These are phyloP conservation scores for Teunomyces panamensis DNA, from an alignment of 805 yeast genomes.

Conservation along the genomic window DNA sequence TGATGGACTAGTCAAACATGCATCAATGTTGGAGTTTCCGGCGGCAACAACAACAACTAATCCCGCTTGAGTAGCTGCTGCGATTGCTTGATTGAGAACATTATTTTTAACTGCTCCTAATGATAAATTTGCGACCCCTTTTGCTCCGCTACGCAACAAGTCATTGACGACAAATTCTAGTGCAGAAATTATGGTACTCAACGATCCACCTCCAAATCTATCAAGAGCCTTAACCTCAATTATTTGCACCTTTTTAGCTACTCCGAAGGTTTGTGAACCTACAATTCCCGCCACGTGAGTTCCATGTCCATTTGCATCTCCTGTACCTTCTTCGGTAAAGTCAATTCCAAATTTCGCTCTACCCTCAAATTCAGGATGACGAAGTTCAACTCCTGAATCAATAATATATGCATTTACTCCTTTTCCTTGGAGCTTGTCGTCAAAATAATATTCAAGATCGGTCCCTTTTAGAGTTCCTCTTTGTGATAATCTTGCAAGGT, in stretches of 20 bases:
- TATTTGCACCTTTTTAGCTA: constrained; percentile 61
- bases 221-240: constrained; percentile 77
- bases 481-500: constrained; percentile 63
- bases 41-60: constrained; percentile 78
- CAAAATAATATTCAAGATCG: constrained; percentile 46
- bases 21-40: constrained; percentile 76
- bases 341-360: constrained; percentile 60
- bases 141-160: constrained; percentile 26
- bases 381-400: constrained; percentile 75
- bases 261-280: constrained; percentile 79
- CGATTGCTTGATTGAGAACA: constrained; percentile 70
- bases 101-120: constrained; percentile 70
- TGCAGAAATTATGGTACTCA: constrained; percentile 63
- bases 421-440: constrained; percentile 46
- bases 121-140: constrained; percentile 74
- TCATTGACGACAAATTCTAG: constrained; percentile 68
- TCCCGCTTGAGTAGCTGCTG: constrained; percentile 72
- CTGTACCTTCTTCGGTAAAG: constrained; percentile 57
- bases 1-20: constrained; percentile 86
- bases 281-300: constrained; percentile 91
- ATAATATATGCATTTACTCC: constrained; percentile 72
- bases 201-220: constrained; percentile 63
- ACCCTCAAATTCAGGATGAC: constrained; percentile 63
- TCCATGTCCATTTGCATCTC: constrained; percentile 85
- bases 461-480: constrained; percentile 22